Evolutionary conservation across 108 stramenopile species (phyloP).

Genomic region (Schizochytrium sp.): DNA sequence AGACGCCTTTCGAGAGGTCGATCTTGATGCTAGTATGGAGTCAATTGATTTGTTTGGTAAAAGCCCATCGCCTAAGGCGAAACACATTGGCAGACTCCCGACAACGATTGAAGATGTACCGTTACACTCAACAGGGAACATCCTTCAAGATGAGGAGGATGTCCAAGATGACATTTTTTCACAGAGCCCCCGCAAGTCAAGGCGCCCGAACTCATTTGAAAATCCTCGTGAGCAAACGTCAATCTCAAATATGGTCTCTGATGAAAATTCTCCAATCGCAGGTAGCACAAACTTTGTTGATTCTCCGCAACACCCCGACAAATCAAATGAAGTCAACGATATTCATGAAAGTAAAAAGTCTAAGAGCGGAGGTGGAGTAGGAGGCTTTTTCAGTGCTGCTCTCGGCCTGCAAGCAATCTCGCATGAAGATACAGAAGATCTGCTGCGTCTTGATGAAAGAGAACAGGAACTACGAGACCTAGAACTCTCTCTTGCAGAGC

Average conservation of each 20-base stretch:
- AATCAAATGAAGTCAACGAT: background rate
- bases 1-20: background rate
- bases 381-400: background rate
- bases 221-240: too few relatives aligned
- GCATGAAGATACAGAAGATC: background rate
- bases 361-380: background rate
- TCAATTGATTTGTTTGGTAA: background rate
- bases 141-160: too few relatives aligned
- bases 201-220: too few relatives aligned
- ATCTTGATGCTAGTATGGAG: background rate
- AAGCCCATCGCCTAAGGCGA: background rate
- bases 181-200: too few relatives aligned
- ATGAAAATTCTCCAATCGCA: too few relatives aligned
- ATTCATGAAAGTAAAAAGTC: background rate
- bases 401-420: background rate
- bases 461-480: constrained; percentile 8
- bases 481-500: background rate
- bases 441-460: background rate
- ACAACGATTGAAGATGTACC: too few relatives aligned
- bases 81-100: background rate
- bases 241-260: too few relatives aligned
- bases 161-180: too few relatives aligned
- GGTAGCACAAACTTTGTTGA: too few relatives aligned
- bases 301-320: too few relatives aligned
- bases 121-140: too few relatives aligned